Conservation (phyloP, 106 monocot genomes). For the Allium cepa region DNA sequence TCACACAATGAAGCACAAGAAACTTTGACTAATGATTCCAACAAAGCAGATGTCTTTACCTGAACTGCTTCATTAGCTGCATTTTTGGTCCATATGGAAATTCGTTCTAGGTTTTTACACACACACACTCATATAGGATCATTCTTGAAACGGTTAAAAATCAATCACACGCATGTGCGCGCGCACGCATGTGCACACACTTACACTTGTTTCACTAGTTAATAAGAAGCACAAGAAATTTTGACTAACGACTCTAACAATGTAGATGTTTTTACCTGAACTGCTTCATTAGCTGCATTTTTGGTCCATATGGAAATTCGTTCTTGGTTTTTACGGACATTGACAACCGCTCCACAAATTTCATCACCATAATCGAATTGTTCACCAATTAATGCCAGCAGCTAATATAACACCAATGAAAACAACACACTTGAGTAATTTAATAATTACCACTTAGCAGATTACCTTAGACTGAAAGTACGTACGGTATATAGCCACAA, state of each 20-base stretch:
- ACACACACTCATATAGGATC: too few relatives aligned
- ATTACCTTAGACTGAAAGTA: conserved; percentile 19
- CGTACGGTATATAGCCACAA: conserved; percentile 63
- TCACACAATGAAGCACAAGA: too few relatives aligned
- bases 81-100: conserved; percentile 88
- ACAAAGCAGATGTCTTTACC: conserved; percentile 25
- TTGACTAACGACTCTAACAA: not conserved
- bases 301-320: conserved; percentile 88
- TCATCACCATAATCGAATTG: conserved; percentile 93
- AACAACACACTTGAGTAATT: too few relatives aligned
- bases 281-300: conserved; percentile 72
- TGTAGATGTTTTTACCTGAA: conserved; percentile 45
- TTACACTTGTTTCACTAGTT: too few relatives aligned
- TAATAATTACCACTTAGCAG: too few relatives aligned
- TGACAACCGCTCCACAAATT: conserved; percentile 93
- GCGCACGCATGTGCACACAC: too few relatives aligned
- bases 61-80: conserved; percentile 78
- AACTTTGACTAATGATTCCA: too few relatives aligned
- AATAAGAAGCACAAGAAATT: too few relatives aligned
- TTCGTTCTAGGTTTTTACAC: conserved; percentile 55
- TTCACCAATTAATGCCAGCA: conserved; percentile 90
- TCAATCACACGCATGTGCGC: too few relatives aligned
- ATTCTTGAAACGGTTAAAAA: too few relatives aligned
- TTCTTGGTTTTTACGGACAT: conserved; percentile 66
- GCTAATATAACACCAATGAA: conserved; percentile 20